Percentiles rank a stretch among this genome's conserved stretches.
phyloP scores from a whole-genome alignment of 768 basidiomycete species.

The Russula abietina region DNA sequence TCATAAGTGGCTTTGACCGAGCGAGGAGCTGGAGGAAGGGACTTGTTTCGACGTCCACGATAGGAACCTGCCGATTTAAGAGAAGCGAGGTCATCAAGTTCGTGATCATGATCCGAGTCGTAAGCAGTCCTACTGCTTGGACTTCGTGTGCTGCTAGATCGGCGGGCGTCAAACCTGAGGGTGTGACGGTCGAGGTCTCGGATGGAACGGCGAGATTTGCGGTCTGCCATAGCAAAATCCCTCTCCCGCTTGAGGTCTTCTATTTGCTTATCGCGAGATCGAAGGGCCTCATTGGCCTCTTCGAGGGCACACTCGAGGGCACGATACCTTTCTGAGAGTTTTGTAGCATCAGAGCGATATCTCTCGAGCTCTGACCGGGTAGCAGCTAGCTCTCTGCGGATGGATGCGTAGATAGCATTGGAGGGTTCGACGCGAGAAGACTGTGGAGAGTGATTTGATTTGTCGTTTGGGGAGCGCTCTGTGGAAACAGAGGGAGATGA shows the following conservation, averaged over 20 bases:
- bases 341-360: conserved; percentile 48
- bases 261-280: conserved; percentile 53
- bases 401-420: conserved; percentile 28
- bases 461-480: conserved; percentile 19
- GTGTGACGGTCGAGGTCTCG: conserved; percentile 15
- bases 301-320: conserved; percentile 56
- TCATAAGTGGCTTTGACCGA: conserved; percentile 30
- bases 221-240: conserved; percentile 23
- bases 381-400: conserved; percentile 54
- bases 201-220: conserved; percentile 20
- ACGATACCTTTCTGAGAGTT: conserved; percentile 57
- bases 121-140: conserved; percentile 19
- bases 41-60: conserved; percentile 25
- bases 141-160: conserved; percentile 19
- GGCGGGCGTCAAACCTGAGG: conserved; percentile 23
- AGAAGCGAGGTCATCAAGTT: conserved; percentile 19
- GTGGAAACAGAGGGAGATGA: conserved; percentile 24
- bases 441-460: conserved; percentile 14
- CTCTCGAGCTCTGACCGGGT: conserved; percentile 47
- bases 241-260: conserved; percentile 42
- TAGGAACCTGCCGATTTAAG: conserved; percentile 16
- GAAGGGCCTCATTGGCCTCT: conserved; percentile 57
- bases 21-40: conserved; percentile 26
- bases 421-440: conserved; percentile 18
- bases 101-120: conserved; percentile 18